A percentile compares a stretch with the other conserved stretches of the same genome.
Evolutionary conservation across 257 asterid genomes (phyloP).

Genomic region (Misopates orontium): DNA sequence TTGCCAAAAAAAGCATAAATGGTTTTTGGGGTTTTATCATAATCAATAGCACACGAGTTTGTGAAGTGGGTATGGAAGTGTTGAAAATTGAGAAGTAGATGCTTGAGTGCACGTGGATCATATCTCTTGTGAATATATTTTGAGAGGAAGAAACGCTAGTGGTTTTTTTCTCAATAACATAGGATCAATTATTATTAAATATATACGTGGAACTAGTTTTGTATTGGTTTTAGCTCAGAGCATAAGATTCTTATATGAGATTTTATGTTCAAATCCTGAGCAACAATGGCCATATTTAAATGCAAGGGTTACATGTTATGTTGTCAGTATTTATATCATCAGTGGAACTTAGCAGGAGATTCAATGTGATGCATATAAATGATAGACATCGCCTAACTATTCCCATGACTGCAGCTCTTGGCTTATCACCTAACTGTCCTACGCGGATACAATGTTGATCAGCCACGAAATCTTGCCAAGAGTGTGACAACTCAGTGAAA

Average conservation of each 20-base stretch:
- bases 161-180: too few relatives aligned
- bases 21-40: not conserved
- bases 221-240: too few relatives aligned
- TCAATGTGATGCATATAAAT: too few relatives aligned
- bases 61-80: not conserved
- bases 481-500: constrained; percentile 91
- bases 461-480: constrained; percentile 98
- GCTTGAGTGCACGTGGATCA: not conserved
- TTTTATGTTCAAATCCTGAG: too few relatives aligned
- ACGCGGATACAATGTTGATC: constrained; percentile 92
- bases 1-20: too few relatives aligned
- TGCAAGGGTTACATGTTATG: not conserved
- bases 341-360: too few relatives aligned
- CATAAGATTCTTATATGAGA: too few relatives aligned
- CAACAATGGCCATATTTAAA: too few relatives aligned
- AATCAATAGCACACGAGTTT: not conserved
- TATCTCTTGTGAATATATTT: not conserved
- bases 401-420: constrained; percentile 59
- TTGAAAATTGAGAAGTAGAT: not conserved
- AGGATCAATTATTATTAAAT: too few relatives aligned
- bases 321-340: too few relatives aligned
- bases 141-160: too few relatives aligned
- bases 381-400: not conserved
- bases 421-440: constrained; percentile 94
- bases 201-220: too few relatives aligned